These are phyloP conservation scores for Phytophthora agathidicida DNA, from an alignment of 352 stramenopile genomes.

Conservation along the genomic window DNA sequence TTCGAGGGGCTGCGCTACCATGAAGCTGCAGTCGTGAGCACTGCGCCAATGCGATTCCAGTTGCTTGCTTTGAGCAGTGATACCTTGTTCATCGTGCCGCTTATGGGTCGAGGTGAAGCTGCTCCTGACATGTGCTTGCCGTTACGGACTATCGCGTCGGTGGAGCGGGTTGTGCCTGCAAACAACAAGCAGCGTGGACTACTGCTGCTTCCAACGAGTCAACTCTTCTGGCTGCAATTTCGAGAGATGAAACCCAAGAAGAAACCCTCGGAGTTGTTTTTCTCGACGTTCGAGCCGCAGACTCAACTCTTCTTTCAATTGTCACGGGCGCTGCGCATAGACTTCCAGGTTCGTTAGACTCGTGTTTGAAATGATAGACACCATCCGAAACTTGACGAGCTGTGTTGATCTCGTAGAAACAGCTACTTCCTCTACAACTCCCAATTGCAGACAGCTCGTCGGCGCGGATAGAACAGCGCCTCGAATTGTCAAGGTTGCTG, in stretches of 20 bases:
- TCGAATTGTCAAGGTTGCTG: constrained; percentile 40
- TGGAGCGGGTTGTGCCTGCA: constrained; percentile 48
- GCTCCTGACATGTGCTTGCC: constrained; percentile 25
- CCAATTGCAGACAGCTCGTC: background rate
- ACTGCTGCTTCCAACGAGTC: constrained; percentile 50
- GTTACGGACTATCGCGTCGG: constrained; percentile 28
- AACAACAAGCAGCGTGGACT: constrained; percentile 45
- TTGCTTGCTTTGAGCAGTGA: constrained; percentile 55
- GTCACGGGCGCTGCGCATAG: constrained; percentile 33
- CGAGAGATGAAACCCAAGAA: constrained; percentile 8
- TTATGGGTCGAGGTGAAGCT: constrained; percentile 32
- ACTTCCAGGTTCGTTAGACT: constrained; percentile 50
- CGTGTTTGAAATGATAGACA: background rate
- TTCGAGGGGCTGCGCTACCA: constrained; percentile 55
- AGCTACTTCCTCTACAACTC: constrained; percentile 26
- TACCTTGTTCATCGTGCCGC: constrained; percentile 52
- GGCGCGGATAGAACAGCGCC: constrained; percentile 18
- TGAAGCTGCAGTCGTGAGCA: constrained; percentile 58
- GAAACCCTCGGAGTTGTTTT: constrained; percentile 33
- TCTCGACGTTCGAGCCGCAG: constrained; percentile 68
- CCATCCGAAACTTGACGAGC: constrained; percentile 4
- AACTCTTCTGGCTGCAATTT: constrained; percentile 58
- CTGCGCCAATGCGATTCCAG: constrained; percentile 39
- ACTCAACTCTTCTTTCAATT: constrained; percentile 69
- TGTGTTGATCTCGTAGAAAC: constrained; percentile 17